Evolutionary conservation across 78 protist genomes (phyloP).

Genomic region (Dictyostelium brefeldianum): DNA sequence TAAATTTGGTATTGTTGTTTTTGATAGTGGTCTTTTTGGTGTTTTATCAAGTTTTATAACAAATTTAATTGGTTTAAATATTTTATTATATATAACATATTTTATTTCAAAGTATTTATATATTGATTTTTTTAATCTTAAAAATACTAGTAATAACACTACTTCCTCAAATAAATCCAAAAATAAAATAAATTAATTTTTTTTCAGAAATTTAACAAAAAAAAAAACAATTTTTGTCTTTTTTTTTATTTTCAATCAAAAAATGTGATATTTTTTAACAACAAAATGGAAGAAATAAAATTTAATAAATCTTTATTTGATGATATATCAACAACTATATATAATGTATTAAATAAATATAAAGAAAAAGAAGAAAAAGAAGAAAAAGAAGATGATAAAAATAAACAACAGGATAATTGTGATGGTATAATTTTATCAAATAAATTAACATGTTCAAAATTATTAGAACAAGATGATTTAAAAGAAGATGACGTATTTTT

Average conservation of each 20-base stretch:
- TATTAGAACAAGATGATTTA: background rate
- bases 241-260: background rate
- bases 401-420: background rate
- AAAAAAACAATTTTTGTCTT: background rate
- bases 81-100: background rate
- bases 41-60: background rate
- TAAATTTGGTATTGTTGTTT: slow-evolving; percentile 16
- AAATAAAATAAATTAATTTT: background rate
- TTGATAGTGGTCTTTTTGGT: slow-evolving; percentile 45
- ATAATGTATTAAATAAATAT: background rate
- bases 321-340: background rate
- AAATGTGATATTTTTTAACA: background rate
- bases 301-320: background rate
- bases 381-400: background rate
- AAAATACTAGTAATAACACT: background rate
- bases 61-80: slow-evolving; percentile 19
- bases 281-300: background rate
- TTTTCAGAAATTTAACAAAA: too few relatives aligned
- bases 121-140: background rate
- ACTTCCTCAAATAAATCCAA: background rate
- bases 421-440: background rate
- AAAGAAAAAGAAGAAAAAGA: background rate
- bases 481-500: background rate
- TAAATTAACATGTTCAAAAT: background rate
- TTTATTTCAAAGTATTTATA: background rate